phyloP scores from a whole-genome alignment of 2,329 filamentous ascomycete species.

The Aspergillus fructus region DNA sequence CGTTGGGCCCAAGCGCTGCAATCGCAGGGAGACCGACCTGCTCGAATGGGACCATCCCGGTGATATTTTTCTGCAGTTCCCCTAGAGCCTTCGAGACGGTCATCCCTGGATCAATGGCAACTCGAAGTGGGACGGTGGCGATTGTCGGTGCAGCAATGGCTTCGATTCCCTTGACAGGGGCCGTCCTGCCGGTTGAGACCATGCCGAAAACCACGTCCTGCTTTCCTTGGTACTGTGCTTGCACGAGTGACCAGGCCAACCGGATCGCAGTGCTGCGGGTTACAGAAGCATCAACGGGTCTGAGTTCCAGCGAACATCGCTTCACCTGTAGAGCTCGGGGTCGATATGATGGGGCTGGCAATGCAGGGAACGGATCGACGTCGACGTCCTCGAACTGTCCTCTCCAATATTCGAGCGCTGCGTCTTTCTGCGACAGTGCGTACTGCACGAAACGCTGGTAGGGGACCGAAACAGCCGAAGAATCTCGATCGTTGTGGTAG shows the following conservation, averaged over 20 bases:
- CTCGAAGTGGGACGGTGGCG: neutral
- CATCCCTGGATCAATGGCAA: neutral
- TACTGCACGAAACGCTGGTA: neutral
- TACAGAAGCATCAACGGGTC: neutral
- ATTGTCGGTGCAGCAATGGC: neutral
- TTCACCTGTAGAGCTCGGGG: neutral
- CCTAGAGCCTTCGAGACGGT: neutral
- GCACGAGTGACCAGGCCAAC: neutral
- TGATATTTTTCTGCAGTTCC: neutral
- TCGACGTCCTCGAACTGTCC: neutral
- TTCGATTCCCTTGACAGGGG: neutral
- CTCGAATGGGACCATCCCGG: neutral
- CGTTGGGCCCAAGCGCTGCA: neutral
- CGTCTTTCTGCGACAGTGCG: neutral
- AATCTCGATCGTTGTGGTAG: neutral
- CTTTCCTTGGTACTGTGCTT: neutral
- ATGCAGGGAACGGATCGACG: neutral
- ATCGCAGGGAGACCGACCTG: neutral
- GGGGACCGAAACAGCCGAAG: no score
- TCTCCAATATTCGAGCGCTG: neutral
- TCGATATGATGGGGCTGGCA: neutral
- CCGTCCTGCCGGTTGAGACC: neutral
- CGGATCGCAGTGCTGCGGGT: neutral
- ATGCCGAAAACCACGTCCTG: neutral
- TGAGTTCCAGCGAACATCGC: neutral